Evolutionary conservation across 371 early-diverging fungal genomes (phyloP).

Genomic region (Chytridiales sp.): DNA sequence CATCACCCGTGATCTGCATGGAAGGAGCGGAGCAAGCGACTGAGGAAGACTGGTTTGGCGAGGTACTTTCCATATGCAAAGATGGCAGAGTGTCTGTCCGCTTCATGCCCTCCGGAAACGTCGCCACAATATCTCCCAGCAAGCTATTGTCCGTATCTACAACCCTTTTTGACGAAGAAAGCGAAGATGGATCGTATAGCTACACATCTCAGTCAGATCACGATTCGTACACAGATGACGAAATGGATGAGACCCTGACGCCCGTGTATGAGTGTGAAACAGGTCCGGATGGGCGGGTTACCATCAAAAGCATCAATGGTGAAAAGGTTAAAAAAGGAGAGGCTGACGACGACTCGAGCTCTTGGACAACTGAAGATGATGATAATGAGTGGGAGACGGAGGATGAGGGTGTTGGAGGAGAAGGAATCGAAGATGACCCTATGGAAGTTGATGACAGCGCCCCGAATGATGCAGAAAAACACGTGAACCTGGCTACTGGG

Average conservation of each 20-base stretch:
- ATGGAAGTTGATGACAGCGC: background rate
- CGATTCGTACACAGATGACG: slow-evolving; percentile 37
- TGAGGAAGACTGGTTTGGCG: slow-evolving; percentile 44
- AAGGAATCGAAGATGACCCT: slow-evolving; percentile 1
- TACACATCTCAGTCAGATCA: no score
- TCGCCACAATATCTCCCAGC: slow-evolving; percentile 36
- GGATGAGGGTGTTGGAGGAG: slow-evolving; percentile 2
- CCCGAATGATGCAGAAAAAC: background rate
- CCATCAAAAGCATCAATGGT: background rate
- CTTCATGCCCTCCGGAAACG: slow-evolving; percentile 38
- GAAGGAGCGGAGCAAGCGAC: background rate
- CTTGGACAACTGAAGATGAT: slow-evolving; percentile 9
- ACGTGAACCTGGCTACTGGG: background rate
- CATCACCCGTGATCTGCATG: background rate
- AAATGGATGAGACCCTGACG: slow-evolving; percentile 28
- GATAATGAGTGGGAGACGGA: slow-evolving; percentile 17
- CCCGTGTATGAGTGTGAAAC: slow-evolving; percentile 16
- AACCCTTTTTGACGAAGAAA: slow-evolving; percentile 38
- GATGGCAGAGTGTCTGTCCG: slow-evolving; percentile 42
- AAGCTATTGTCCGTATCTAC: slow-evolving; percentile 38
- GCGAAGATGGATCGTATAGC: slow-evolving; percentile 48
- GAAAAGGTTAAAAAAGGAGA: slow-evolving; percentile 8
- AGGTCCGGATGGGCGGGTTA: background rate
- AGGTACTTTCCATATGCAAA: slow-evolving; percentile 37
- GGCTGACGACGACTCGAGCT: background rate